Evolutionary conservation across 345 rosid species (phyloP).

Genomic region (Bretschneidera sinensis): DNA sequence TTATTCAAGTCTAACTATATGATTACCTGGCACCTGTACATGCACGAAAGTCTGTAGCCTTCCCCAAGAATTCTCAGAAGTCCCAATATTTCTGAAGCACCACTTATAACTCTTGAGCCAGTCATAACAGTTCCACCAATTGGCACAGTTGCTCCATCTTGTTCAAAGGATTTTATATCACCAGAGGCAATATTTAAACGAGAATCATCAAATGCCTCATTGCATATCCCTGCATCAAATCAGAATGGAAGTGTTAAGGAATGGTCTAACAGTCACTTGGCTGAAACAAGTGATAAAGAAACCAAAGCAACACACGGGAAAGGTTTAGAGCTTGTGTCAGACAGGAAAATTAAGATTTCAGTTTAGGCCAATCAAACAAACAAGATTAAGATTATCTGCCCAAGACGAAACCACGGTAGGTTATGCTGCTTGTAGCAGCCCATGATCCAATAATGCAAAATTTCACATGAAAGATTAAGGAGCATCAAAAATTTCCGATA

Average conservation of each 20-base stretch:
- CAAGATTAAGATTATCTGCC: neutral
- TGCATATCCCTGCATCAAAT: conserved; percentile 52
- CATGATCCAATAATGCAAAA: too few relatives aligned
- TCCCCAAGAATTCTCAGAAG: conserved; percentile 84
- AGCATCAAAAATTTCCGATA: too few relatives aligned
- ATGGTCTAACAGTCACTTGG: conserved; percentile 7
- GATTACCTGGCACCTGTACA: conserved; percentile 82
- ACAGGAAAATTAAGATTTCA: neutral
- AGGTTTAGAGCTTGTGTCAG: too few relatives aligned
- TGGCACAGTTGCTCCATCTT: conserved; percentile 50
- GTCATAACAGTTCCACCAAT: conserved; percentile 41
- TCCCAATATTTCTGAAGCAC: conserved; percentile 65
- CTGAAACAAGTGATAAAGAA: conserved; percentile 7
- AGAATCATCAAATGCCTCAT: conserved; percentile 72
- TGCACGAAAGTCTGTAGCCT: conserved; percentile 85
- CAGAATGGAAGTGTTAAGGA: conserved; percentile 17
- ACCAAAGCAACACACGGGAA: neutral
- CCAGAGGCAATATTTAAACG: conserved; percentile 48
- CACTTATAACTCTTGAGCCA: conserved; percentile 50
- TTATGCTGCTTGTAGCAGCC: too few relatives aligned
- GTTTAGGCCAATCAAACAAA: conserved; percentile 1
- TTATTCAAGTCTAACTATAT: conserved; percentile 3
- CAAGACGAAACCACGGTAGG: neutral
- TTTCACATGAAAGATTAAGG: too few relatives aligned
- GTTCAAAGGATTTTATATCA: conserved; percentile 54